Percentiles rank a stretch among this genome's conserved stretches.
These are phyloP conservation scores for Globisporangium megalacanthum DNA, from an alignment of 352 stramenopile genomes.

Conservation along the genomic window DNA sequence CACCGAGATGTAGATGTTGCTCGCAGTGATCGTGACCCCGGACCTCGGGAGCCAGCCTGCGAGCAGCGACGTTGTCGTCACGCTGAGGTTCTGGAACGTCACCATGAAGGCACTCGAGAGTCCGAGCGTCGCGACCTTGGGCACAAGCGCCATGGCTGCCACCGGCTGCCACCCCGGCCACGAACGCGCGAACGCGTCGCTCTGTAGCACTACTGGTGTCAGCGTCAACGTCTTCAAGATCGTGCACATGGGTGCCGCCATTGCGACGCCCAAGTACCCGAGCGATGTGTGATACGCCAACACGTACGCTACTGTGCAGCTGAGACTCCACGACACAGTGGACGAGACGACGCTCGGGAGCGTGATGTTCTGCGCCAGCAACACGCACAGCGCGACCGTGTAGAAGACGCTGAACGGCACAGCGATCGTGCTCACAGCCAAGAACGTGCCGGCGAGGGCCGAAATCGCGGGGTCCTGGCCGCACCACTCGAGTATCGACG, in stretches of 20 bases:
- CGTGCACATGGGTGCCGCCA: conserved; percentile 21
- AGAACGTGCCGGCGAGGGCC: conserved; percentile 15
- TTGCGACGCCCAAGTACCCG: conserved; percentile 28
- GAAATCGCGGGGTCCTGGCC: conserved; percentile 31
- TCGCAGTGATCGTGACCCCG: conserved; percentile 24
- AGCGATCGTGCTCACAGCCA: conserved; percentile 12
- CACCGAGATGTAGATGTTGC: conserved; percentile 26
- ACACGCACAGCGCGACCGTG: conserved; percentile 17
- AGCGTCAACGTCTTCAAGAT: conserved; percentile 22
- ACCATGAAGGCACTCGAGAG: conserved; percentile 13
- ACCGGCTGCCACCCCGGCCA: conserved; percentile 20
- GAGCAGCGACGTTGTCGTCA: conserved; percentile 15
- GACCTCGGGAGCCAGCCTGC: conserved; percentile 26
- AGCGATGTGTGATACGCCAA: conserved; percentile 33
- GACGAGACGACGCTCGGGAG: conserved; percentile 23
- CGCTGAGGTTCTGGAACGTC: conserved; percentile 18
- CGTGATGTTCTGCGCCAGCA: conserved; percentile 35
- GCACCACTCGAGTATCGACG: conserved; percentile 18
- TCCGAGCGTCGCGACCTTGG: conserved; percentile 13
- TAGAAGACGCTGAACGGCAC: conserved; percentile 25
- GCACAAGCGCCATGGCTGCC: conserved; percentile 10
- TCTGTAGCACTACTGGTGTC: conserved; percentile 17
- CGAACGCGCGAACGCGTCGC: conserved; percentile 10
- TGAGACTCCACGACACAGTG: conserved; percentile 15
- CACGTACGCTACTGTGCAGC: conserved; percentile 19